Percentiles rank a stretch among this genome's conserved stretches.
Conservation (phyloP, 345 rosid species). For the Salix brachista region DNA sequence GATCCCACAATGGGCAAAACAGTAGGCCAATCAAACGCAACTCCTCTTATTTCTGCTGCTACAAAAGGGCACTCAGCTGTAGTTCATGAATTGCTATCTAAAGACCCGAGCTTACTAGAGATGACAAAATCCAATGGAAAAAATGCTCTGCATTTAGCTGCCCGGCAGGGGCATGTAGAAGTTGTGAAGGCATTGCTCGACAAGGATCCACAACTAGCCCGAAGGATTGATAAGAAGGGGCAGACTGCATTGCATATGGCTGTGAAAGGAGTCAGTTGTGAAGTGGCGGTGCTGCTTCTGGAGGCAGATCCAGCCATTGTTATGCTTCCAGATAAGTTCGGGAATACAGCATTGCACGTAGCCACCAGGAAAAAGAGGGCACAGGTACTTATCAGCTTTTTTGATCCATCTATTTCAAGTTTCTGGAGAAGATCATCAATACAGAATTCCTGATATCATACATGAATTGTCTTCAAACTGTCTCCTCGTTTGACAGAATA, state of each 20-base stretch:
- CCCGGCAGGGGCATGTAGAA: conserved; percentile 84
- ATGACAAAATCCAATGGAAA: conserved; percentile 71
- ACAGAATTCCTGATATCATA: no score
- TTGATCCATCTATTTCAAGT: background rate
- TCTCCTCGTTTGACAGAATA: no score
- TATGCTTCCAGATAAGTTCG: conserved; percentile 83
- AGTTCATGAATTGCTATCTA: conserved; percentile 56
- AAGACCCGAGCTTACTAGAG: conserved; percentile 59
- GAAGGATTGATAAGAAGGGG: conserved; percentile 84
- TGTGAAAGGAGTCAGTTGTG: conserved; percentile 73
- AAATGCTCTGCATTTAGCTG: conserved; percentile 85
- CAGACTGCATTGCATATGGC: conserved; percentile 97
- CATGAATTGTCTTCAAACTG: no score
- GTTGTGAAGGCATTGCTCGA: conserved; percentile 64
- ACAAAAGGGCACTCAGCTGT: conserved; percentile 63
- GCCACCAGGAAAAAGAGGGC: conserved; percentile 84
- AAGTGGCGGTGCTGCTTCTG: conserved; percentile 70
- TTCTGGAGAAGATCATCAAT: no score
- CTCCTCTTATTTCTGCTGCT: conserved; percentile 84
- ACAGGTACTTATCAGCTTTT: conserved; percentile 45
- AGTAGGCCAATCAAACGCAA: conserved; percentile 72
- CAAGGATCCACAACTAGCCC: conserved; percentile 68
- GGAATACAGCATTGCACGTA: conserved; percentile 72
- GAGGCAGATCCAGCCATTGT: conserved; percentile 66
- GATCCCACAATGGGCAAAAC: conserved; percentile 65